A percentile compares a stretch with the other conserved stretches of the same genome.
phyloP scores from a whole-genome alignment of 352 stramenopile species.

The Pythium pyrilobum region DNA sequence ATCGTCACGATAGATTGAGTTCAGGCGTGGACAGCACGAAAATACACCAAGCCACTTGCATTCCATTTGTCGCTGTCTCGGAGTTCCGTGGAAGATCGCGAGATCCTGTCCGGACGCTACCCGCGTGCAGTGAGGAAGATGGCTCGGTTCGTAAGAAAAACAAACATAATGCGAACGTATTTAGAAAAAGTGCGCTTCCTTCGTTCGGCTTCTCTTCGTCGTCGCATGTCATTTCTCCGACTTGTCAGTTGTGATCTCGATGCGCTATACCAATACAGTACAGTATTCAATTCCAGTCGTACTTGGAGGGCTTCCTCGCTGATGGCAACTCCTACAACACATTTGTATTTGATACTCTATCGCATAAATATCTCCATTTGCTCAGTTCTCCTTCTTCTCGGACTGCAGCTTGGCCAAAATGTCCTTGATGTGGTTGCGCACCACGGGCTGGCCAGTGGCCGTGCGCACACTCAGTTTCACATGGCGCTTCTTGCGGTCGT shows the following conservation, averaged over 20 bases:
- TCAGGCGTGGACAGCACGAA: neutral
- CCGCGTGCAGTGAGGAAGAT: neutral
- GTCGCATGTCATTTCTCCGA: neutral
- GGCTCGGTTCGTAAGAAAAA: neutral
- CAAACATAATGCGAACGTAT: conserved; percentile 11
- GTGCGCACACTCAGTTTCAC: conserved; percentile 83
- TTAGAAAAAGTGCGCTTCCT: conserved; percentile 2
- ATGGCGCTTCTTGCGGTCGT: conserved; percentile 80
- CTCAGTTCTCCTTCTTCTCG: conserved; percentile 31
- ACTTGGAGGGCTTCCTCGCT: no score
- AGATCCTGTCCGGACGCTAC: neutral
- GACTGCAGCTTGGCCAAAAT: conserved; percentile 67
- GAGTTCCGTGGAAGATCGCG: no score
- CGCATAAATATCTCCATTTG: conserved; percentile 16
- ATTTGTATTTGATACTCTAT: neutral
- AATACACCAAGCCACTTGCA: neutral
- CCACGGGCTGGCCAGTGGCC: conserved; percentile 69
- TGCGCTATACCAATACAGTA: no score
- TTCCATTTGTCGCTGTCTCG: no score
- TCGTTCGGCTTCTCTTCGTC: neutral
- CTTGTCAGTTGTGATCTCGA: no score
- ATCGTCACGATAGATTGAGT: no score
- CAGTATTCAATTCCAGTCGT: no score
- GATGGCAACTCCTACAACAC: no score
- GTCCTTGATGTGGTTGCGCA: conserved; percentile 84